Conservation (phyloP, 805 yeast species). For the Metschnikowia hibisci region DNA sequence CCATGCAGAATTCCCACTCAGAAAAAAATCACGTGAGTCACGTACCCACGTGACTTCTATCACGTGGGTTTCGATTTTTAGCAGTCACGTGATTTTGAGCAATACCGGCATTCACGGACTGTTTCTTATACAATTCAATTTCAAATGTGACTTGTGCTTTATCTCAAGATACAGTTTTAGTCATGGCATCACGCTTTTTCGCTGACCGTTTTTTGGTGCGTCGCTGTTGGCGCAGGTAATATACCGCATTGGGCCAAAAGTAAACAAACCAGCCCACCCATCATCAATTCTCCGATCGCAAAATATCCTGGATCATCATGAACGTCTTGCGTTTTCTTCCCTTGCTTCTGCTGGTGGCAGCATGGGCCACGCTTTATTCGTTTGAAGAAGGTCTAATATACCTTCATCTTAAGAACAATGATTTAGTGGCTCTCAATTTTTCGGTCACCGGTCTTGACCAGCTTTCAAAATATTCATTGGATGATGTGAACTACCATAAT, state of each 20-base stretch:
- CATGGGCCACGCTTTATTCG: constrained; percentile 36
- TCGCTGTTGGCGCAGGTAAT: constrained; percentile 10
- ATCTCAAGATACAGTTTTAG: too few relatives aligned
- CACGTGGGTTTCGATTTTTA: too few relatives aligned
- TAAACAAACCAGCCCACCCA: constrained; percentile 12
- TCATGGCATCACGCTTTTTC: too few relatives aligned
- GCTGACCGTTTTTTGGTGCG: background rate
- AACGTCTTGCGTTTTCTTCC: background rate
- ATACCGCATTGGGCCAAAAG: constrained; percentile 17
- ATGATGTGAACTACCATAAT: constrained; percentile 19
- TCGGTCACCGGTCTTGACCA: constrained; percentile 29
- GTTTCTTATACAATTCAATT: too few relatives aligned
- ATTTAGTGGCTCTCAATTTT: constrained; percentile 33
- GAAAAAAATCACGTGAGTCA: too few relatives aligned
- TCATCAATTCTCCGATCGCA: background rate
- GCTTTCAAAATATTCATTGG: constrained; percentile 7
- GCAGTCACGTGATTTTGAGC: too few relatives aligned
- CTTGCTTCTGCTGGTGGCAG: constrained; percentile 8
- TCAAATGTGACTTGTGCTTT: too few relatives aligned
- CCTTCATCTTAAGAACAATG: constrained; percentile 34
- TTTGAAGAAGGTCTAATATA: constrained; percentile 32
- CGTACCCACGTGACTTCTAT: too few relatives aligned
- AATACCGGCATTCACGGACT: too few relatives aligned
- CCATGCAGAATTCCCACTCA: too few relatives aligned
- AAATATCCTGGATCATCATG: background rate